phyloP scores from a whole-genome alignment of 2,329 filamentous ascomycete genomes.

The Aspergillus ochraceoroseus region DNA sequence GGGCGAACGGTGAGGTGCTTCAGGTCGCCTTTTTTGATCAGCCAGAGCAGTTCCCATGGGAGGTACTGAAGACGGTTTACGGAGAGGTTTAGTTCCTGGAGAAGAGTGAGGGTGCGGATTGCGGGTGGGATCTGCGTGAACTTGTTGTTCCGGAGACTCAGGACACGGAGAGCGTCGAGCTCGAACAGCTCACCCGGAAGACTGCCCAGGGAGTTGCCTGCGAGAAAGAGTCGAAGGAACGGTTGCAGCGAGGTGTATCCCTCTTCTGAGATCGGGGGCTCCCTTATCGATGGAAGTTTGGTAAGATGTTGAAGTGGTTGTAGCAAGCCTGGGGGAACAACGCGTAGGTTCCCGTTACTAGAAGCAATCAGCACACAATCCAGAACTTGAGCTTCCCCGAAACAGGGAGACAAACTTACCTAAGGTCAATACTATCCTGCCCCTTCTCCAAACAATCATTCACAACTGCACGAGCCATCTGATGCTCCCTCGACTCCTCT shows the following conservation, averaged over 20 bases:
- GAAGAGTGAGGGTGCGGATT: constrained; percentile 39
- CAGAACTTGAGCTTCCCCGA: too few relatives aligned
- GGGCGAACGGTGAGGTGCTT: constrained; percentile 39
- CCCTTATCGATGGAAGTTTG: constrained; percentile 34
- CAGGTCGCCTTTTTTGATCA: constrained; percentile 38
- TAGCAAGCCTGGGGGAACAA: constrained; percentile 34
- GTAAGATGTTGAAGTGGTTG: constrained; percentile 39
- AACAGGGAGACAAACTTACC: constrained; percentile 39
- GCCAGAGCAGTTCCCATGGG: constrained; percentile 44
- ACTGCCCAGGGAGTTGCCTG: constrained; percentile 39
- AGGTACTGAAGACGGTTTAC: constrained; percentile 42
- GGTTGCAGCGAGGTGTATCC: constrained; percentile 40
- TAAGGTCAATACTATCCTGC: constrained; percentile 44
- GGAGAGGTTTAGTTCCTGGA: constrained; percentile 45
- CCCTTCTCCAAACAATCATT: constrained; percentile 43
- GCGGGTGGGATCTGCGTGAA: constrained; percentile 40
- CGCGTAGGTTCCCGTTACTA: constrained; percentile 32
- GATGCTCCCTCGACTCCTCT: constrained; percentile 36
- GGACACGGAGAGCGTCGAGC: constrained; percentile 38
- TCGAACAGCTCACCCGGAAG: constrained; percentile 43
- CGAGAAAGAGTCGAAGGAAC: constrained; percentile 42
- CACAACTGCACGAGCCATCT: constrained; percentile 36
- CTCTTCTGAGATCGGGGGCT: constrained; percentile 36
- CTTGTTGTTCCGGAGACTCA: constrained; percentile 47
- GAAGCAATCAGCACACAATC: too few relatives aligned